These are phyloP conservation scores for Sicyos baderoa DNA, from an alignment of 306 rosid genomes.

Conservation along the genomic window DNA sequence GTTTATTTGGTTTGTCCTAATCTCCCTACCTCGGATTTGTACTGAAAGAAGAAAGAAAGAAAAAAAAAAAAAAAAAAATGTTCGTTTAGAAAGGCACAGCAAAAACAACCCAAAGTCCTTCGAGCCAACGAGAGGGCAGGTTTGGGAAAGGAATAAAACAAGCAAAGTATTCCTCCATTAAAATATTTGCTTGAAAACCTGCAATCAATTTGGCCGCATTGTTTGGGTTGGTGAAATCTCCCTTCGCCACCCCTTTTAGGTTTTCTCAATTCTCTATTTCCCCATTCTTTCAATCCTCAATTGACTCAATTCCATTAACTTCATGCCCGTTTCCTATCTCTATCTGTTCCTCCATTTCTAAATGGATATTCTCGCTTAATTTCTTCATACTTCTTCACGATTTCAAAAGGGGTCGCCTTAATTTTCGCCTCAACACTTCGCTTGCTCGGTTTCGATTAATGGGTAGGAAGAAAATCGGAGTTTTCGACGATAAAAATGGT, in stretches of 20 bases:
- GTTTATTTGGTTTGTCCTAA: no score
- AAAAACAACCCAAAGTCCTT: background rate
- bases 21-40: no score
- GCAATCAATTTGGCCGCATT: background rate
- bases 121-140: background rate
- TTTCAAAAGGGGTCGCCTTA: background rate
- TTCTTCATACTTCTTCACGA: background rate
- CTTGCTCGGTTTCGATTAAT: conserved; percentile 33
- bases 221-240: conserved; percentile 22
- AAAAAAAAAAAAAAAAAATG: no score
- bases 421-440: background rate
- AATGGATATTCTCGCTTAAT: conserved; percentile 16
- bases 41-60: no score
- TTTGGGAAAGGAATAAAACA: conserved; percentile 23
- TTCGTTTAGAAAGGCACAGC: background rate
- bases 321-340: background rate
- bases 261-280: background rate
- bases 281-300: background rate
- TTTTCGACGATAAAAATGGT: conserved; percentile 12
- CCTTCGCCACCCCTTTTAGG: background rate
- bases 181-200: background rate
- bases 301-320: background rate
- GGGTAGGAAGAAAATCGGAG: conserved; percentile 46
- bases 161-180: conserved; percentile 8
- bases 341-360: conserved; percentile 9